Evolutionary conservation across 1,139 yeast species (phyloP), one percentile per base, ranked within the genome.

Genomic region (Taphrina wiesneri): DNA sequence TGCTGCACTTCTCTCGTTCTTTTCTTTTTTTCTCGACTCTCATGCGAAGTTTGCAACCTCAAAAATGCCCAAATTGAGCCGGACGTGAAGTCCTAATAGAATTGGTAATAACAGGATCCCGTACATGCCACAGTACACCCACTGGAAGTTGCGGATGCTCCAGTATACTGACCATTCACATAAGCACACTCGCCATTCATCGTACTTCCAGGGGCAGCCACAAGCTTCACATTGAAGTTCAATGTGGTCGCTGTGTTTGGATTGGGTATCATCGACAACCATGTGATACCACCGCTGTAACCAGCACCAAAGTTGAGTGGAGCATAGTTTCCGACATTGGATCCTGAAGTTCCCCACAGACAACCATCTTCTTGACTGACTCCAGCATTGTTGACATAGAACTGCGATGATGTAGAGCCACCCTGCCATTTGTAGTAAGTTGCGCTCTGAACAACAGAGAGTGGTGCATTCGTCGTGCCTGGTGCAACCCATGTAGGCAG

Each of bases 281-380:
- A 93, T 69, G 96, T 82, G 71, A 84, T 80, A 72, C 96, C 96
- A 72, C 80, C 79, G 71, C 88, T 82, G 79, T 83, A 82, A 75
- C 98, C 98, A 68, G 98, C 90, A 77, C 99, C 99, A 73, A 93
- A 84, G 79, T 87, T 90, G 72, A 93, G 83, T 73, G 99, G 99
- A 71, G 99, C 96, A 96, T 97, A 93, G 88, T 93, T 93, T 80
- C 98, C 98, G 72, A 88, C 80, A 74, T 88, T 91, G 62, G 90
- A 82, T 70, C 91, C 90, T 13, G 82, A 74, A 54, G 85, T 76
- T 76, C 97, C 96, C 98, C 98, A 93, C 73, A 87, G 78, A 82
- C 98, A 93, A 72, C 97, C 98, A 70, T 90, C 91, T 77, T 86
- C 86, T 76, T 84, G 85, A 69, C 88, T 82, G 72, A 91, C 92